A percentile compares a stretch with the other conserved stretches of the same genome.
Evolutionary conservation across 2,329 filamentous ascomycete genomes (phyloP).

Genomic region (Ophiostoma ulmi): DNA sequence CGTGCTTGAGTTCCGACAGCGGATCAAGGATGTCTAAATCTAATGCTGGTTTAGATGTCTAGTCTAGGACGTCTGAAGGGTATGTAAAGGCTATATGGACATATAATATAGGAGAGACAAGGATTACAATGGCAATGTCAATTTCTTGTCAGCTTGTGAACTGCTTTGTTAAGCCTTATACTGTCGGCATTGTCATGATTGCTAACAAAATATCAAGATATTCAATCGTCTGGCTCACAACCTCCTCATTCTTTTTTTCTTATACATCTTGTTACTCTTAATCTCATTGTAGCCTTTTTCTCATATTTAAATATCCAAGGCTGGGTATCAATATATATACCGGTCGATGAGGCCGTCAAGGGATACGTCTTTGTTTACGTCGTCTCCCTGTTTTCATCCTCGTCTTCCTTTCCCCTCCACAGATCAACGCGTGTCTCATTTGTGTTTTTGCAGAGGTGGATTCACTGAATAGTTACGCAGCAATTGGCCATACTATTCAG

Average conservation of each 20-base stretch:
- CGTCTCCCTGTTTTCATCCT: neutral
- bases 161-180: neutral
- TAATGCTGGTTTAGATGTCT: neutral
- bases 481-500: neutral
- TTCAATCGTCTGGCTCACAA: neutral
- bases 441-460: neutral
- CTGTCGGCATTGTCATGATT: neutral
- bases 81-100: neutral
- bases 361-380: constrained; percentile 4
- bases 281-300: neutral
- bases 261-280: neutral
- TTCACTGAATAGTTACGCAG: neutral
- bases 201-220: neutral
- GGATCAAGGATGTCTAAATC: constrained; percentile 7
- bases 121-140: neutral
- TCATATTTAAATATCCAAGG: neutral
- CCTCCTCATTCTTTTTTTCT: neutral
- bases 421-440: neutral
- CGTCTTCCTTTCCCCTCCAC: neutral
- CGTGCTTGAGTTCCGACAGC: constrained; percentile 18
- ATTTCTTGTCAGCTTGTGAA: neutral
- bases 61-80: no score
- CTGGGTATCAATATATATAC: neutral
- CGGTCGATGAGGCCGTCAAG: neutral
- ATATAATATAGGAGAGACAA: neutral